Base-by-base conservation (phyloP, 768 basidiomycete genomes). In the Calocybe indica region DNA sequence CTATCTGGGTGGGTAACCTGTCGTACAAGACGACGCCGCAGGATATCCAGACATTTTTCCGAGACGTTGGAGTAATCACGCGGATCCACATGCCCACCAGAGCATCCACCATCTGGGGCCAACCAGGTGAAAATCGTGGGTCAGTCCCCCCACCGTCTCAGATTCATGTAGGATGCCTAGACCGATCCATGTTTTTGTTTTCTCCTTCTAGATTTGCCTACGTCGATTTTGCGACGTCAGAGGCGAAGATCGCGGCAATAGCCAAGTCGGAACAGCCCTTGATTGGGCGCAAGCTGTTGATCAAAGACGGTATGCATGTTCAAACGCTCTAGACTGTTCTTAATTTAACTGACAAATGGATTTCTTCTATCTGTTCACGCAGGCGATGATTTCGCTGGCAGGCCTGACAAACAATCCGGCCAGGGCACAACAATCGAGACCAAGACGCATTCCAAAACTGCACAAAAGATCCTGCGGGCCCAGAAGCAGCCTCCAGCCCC, bases 1-100 rank as follows among this genome's bases (percentile, higher is more conserved):
- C 91, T 5, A 75, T 97, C 40, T 98, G 95, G 95, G 88, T 97
- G 30, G 95, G 95, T 37, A 98, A 98, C 66, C 61, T 98, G 62
- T 77, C 88, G 5, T 98, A 87, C 75, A 88, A 86, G 66, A 97
- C 95, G 44, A 88, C 85, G 0, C 70, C 75, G 48, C 80, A 86
- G 8, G 70, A 83, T n/a, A 67, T 98, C 31, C 75, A 72, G 37
- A 58, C 55, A 30, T 92, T 91, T 65, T 91, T 92, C 61, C 74
- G 79, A 37, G 79, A 74, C 1, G 79, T 70, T 29, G 88, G 85
- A 34, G 85, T 84, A 56, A 80, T 92, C 50, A 89, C 85, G 12
- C 72, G 92, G 39, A 71, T 93, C 54, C 74, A 95, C 61, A 83
- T 98, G 83, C 95, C 95, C 2, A 85, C 76, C 58, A 92, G 88